phyloP scores from a whole-genome alignment of 2,329 filamentous ascomycete species.

The Trichophyton mentagrophytes region DNA sequence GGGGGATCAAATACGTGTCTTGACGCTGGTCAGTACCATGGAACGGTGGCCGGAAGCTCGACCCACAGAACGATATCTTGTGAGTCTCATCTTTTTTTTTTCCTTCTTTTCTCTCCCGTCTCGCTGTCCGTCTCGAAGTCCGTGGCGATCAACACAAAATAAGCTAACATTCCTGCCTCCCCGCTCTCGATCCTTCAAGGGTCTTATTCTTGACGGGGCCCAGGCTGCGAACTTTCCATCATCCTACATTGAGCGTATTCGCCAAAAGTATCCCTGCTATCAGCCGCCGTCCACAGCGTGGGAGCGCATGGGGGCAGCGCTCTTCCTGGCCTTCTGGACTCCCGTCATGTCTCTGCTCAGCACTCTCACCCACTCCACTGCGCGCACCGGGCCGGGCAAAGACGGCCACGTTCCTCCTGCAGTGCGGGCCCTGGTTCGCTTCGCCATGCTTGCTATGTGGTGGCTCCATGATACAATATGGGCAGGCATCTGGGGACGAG shows the following conservation, averaged over 20 bases:
- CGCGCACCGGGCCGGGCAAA: background rate
- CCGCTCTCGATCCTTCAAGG: background rate
- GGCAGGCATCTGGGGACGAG: slow-evolving; percentile 1
- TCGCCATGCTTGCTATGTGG: slow-evolving; percentile 5
- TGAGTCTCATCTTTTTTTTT: background rate
- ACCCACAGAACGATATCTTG: background rate
- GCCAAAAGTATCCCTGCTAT: slow-evolving; percentile 1
- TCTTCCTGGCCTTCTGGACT: slow-evolving; percentile 5
- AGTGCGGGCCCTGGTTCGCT: background rate
- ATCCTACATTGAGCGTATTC: background rate
- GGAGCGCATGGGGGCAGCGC: background rate
- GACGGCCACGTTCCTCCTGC: background rate
- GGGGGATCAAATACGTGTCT: background rate
- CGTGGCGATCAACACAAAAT: background rate
- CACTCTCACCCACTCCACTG: background rate
- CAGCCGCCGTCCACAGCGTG: background rate
- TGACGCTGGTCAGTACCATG: background rate
- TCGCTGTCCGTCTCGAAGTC: background rate
- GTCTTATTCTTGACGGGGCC: background rate
- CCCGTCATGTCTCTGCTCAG: slow-evolving; percentile 1
- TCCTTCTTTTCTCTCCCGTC: too few species aligned
- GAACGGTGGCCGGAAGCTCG: background rate
- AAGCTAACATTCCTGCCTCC: background rate
- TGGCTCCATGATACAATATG: slow-evolving; percentile 2
- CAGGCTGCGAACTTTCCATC: background rate